Base-by-base conservation (phyloP, 1,139 yeast genomes). In the Kurtzmaniella quercitrusa region DNA sequence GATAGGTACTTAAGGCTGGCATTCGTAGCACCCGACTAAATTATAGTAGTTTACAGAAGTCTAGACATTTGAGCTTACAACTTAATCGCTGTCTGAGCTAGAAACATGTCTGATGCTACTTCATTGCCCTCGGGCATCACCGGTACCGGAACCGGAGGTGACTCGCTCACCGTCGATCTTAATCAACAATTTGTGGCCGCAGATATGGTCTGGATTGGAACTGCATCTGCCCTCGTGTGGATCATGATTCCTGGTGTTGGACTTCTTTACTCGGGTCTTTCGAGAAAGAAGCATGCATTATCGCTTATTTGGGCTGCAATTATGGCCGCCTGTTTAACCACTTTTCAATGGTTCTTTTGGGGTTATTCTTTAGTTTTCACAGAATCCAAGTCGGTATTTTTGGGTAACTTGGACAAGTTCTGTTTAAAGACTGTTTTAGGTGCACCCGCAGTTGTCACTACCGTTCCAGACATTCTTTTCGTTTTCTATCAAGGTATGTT, bases 281-380 rank as follows among this genome's bases (percentile, higher is more conserved):
- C 96, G 8, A 80, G 98, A 64, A 89, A 89, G 64, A 88, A 88
- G 66, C 96, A 91, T 57, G 96, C 97, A 14, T 70, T 89, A 46
- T 85, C 96, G 9, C 72, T 91, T 45, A 68, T 91, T 47, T 91
- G 96, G 96, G 94, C 96, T n/a, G 83, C 95, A 3, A 70, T 91
- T 60, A 88, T 88, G 87, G 89, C 95, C 14, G 80, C 81, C 18
- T 82, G 93, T 54, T 68, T 91, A 33, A 80, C 89, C 5, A 69
- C 84, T 1, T 88, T 91, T 76, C 96, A 91, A 59, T 91, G 98
- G 98, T 91, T 88, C 65, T 88, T 88, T 70, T 88, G 97, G 96
- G 98, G 98, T 46, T 91, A 86, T 64, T 85, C 97, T 7, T 74
- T 93, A 47, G 82, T 88, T 19, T 91, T 89, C 61, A 80, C 95